These are phyloP conservation scores for Hypoxylon subgilvum DNA, from an alignment of 495 filamentous ascomycete genomes.

Conservation along the genomic window DNA sequence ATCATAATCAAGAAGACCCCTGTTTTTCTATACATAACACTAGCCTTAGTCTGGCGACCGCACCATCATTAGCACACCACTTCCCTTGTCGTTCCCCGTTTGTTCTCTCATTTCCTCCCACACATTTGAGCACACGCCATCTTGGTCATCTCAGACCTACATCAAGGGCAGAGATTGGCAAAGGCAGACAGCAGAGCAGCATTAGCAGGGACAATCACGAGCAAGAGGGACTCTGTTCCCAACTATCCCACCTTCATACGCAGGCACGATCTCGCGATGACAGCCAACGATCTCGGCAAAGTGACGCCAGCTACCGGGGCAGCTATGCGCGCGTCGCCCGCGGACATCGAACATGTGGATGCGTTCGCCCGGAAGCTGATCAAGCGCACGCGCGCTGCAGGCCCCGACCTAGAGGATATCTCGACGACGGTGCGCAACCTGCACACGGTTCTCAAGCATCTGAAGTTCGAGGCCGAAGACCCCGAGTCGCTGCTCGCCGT, in stretches of 20 bases:
- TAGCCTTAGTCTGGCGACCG: conserved; percentile 13
- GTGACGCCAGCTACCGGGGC: background rate
- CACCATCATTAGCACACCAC: conserved; percentile 11
- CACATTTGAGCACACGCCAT: conserved; percentile 5
- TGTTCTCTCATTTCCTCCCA: background rate
- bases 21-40: conserved; percentile 16
- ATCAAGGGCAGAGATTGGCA: background rate
- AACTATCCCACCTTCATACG: background rate
- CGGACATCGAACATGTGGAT: conserved; percentile 51
- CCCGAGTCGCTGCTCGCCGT: conserved; percentile 54
- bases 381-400: conserved; percentile 47
- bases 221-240: conserved; percentile 21
- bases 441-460: conserved; percentile 54
- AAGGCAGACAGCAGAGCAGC: background rate
- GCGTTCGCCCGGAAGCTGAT: conserved; percentile 49
- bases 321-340: conserved; percentile 18
- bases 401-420: conserved; percentile 46
- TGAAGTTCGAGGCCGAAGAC: conserved; percentile 57
- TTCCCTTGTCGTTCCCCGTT: conserved; percentile 19
- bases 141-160: background rate
- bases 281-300: background rate
- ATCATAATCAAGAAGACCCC: conserved; percentile 5
- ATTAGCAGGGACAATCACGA: background rate
- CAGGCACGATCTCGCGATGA: conserved; percentile 23
- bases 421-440: conserved; percentile 50